Base-by-base conservation (phyloP, 2,329 filamentous ascomycete species). In the Colletotrichum horii region DNA sequence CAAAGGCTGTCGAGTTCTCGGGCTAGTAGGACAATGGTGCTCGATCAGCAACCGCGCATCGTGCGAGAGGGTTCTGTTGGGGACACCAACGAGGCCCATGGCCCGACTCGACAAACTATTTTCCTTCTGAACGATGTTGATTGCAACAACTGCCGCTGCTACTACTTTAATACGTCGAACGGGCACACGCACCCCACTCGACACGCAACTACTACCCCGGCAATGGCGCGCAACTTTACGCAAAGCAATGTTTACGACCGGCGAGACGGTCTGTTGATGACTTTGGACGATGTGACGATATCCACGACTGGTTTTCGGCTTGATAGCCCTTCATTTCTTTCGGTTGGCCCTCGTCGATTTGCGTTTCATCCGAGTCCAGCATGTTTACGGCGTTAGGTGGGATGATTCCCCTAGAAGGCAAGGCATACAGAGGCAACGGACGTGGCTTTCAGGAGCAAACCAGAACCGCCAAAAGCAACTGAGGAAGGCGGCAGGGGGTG, bases 281-380 rank as follows among this genome's bases (percentile, higher is more conserved):
- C 66, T 68, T 56, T 74, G 70, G 69, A 77, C 70, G 76, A 77
- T 70, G 73, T 77, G 56, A 77, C 70, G 76, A 77, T 74, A 77
- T 71, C 62, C 74, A 77, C 67, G 76, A 77, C 61, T 71, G 56
- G 66, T 74, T 76, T 76, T 55, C 64, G 52, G 52, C 66, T 61
- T 60, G 43, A 22, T 38, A 48, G 58, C 62, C 67, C 72, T 70
- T 70, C 32, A 66, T 74, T 70, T 74, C 71, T 75, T 74, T 65
- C 36, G 62, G 55, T 68, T 66, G 66, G 67, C 70, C 52, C 43
- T 48, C 34, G 70, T 66, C 55, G 43, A 43, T 70, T 73, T 70
- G 43, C 43, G 64, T 70, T 55, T 76, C 34, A 38, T 66, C 75
- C 58, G 36, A 38, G 74, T 26, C 61, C 66, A 77, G 66, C 74